Evolutionary conservation across 805 yeast species (phyloP).

Genomic region (Saccharomycopsis schoenii): DNA sequence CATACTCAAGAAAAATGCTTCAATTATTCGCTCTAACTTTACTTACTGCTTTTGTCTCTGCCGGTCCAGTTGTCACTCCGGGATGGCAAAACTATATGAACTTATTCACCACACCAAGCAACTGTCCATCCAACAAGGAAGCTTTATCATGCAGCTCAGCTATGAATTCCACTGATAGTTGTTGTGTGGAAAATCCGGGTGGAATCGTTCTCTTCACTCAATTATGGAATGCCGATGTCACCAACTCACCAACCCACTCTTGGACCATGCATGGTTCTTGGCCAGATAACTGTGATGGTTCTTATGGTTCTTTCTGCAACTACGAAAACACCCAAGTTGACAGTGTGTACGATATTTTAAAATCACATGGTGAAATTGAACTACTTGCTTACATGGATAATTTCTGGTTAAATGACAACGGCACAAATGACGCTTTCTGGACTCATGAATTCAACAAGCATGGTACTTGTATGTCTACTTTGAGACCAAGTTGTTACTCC

Average conservation of each 20-base stretch:
- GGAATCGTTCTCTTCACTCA: conserved; percentile 80
- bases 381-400: conserved; percentile 41
- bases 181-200: conserved; percentile 84
- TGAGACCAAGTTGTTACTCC: conserved; percentile 61
- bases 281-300: conserved; percentile 84
- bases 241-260: conserved; percentile 57
- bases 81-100: conserved; percentile 15
- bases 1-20: not conserved
- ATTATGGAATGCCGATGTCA: conserved; percentile 83
- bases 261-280: conserved; percentile 83
- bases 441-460: conserved; percentile 89
- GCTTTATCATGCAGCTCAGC: conserved; percentile 8
- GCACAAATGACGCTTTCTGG: conserved; percentile 68
- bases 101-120: conserved; percentile 15
- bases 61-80: conserved; percentile 15
- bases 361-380: conserved; percentile 9
- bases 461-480: conserved; percentile 82
- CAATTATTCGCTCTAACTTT: not conserved
- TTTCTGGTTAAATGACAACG: conserved; percentile 68
- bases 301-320: conserved; percentile 74
- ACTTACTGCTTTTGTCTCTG: conserved; percentile 3
- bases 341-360: conserved; percentile 27
- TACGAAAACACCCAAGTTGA: conserved; percentile 20
- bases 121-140: conserved; percentile 7
- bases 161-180: conserved; percentile 43